These are phyloP conservation scores for Pichia inconspicua DNA, from an alignment of 1,139 yeast genomes.

Conservation along the genomic window DNA sequence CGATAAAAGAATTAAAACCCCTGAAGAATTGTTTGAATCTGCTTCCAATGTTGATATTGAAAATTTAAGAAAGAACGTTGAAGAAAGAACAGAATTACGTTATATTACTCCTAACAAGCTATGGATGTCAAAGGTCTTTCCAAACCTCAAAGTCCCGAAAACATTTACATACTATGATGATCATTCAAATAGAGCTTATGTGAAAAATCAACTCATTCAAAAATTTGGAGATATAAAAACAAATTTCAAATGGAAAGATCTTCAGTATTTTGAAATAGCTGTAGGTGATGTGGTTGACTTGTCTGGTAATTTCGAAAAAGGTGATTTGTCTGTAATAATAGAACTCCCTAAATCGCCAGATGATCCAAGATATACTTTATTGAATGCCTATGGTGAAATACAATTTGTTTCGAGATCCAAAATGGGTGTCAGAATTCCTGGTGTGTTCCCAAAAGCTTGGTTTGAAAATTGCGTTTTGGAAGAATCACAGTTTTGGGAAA, in stretches of 20 bases:
- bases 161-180: constrained; percentile 22
- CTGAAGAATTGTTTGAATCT: constrained; percentile 24
- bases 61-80: constrained; percentile 19
- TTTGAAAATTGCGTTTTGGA: constrained; percentile 26
- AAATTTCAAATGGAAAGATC: constrained; percentile 13
- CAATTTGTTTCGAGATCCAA: constrained; percentile 39
- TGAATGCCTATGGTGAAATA: constrained; percentile 51
- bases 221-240: constrained; percentile 18
- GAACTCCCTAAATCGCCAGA: constrained; percentile 34
- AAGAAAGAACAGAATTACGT: constrained; percentile 19
- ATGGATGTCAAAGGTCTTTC: constrained; percentile 21
- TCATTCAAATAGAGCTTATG: constrained; percentile 13
- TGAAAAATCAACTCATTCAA: constrained; percentile 16
- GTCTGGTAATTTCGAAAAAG: constrained; percentile 27
- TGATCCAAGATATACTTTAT: constrained; percentile 47
- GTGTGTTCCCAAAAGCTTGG: constrained; percentile 37
- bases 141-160: constrained; percentile 8
- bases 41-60: constrained; percentile 24
- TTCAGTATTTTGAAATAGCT: constrained; percentile 27
- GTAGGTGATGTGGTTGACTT: constrained; percentile 42
- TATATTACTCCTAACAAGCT: constrained; percentile 23
- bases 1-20: constrained; percentile 22
- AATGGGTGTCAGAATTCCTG: constrained; percentile 49
- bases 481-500: constrained; percentile 22
- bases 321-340: constrained; percentile 36